Conservation (phyloP, 1,284 basidiomycete genomes). For the Gomphus sp. region DNA sequence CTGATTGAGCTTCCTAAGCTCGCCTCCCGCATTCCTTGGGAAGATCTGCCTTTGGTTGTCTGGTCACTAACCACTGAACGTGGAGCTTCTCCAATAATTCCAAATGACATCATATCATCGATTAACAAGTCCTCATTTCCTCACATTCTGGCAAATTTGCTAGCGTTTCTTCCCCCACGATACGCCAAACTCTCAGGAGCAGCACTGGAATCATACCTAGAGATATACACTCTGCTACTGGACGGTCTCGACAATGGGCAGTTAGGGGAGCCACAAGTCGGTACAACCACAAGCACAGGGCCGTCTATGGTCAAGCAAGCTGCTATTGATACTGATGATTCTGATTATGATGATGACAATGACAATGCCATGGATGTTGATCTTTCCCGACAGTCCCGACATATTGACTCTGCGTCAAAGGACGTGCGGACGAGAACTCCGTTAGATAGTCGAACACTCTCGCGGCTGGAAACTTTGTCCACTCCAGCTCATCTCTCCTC, state of each 20-base stretch:
- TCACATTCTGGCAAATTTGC: slow-evolving; percentile 58
- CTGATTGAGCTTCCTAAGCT: slow-evolving; percentile 38
- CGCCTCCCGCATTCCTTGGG: slow-evolving; percentile 33
- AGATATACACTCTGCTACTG: slow-evolving; percentile 42
- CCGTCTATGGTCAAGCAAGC: neutral
- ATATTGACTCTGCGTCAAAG: neutral
- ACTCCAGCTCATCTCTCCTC: slow-evolving; percentile 3
- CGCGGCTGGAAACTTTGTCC: neutral
- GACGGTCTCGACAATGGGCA: slow-evolving; percentile 41
- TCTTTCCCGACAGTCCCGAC: neutral
- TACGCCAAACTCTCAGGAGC: slow-evolving; percentile 36
- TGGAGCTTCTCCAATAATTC: slow-evolving; percentile 13
- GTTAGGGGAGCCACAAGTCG: slow-evolving; percentile 35
- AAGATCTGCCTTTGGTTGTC: slow-evolving; percentile 14
- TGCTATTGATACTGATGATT: slow-evolving; percentile 2
- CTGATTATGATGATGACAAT: slow-evolving; percentile 24
- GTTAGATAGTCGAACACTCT: slow-evolving; percentile 3
- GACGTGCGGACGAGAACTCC: neutral
- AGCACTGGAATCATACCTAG: slow-evolving; percentile 46
- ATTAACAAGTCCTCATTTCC: slow-evolving; percentile 27
- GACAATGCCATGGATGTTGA: slow-evolving; percentile 7
- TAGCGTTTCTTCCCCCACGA: slow-evolving; percentile 49
- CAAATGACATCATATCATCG: slow-evolving; percentile 11
- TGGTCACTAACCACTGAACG: slow-evolving; percentile 5
- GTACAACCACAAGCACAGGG: slow-evolving; percentile 15